A percentile compares a stretch with the other conserved stretches of the same genome.
Evolutionary conservation across 768 basidiomycete species (phyloP).

Genomic region (Lactifluus subvellereus): DNA sequence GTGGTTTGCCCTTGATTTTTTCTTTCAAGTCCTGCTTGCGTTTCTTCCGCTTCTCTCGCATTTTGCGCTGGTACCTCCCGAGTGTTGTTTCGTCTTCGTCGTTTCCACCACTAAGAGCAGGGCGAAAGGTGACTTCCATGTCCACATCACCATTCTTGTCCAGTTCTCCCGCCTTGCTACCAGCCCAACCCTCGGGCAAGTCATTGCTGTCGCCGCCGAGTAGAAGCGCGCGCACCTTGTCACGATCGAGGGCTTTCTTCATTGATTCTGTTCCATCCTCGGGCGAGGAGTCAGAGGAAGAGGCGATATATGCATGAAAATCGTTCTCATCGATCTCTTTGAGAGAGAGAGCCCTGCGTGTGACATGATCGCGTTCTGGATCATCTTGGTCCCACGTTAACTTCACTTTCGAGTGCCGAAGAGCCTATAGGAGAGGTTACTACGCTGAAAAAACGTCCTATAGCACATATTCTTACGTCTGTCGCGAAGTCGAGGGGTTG

Average conservation of each 20-base stretch:
- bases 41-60: slow-evolving; percentile 81
- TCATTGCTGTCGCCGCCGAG: slow-evolving; percentile 60
- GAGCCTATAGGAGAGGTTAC: slow-evolving; percentile 58
- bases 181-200: slow-evolving; percentile 82
- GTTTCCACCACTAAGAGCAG: slow-evolving; percentile 59
- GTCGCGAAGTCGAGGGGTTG: slow-evolving; percentile 87
- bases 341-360: slow-evolving; percentile 68
- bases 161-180: slow-evolving; percentile 33
- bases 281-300: slow-evolving; percentile 49
- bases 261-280: slow-evolving; percentile 34
- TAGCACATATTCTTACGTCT: slow-evolving; percentile 53
- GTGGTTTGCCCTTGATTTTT: slow-evolving; percentile 28
- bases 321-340: slow-evolving; percentile 91
- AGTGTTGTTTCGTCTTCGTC: slow-evolving; percentile 78
- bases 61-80: slow-evolving; percentile 83
- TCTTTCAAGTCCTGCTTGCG: slow-evolving; percentile 63
- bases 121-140: slow-evolving; percentile 94
- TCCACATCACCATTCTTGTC: slow-evolving; percentile 52
- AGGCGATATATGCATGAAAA: slow-evolving; percentile 53
- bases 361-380: slow-evolving; percentile 73
- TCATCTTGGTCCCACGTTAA: slow-evolving; percentile 99
- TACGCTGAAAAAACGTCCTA: not conserved
- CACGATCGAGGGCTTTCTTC: slow-evolving; percentile 52
- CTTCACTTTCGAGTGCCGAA: slow-evolving; percentile 96
- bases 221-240: slow-evolving; percentile 70